Evolutionary conservation across 2,329 filamentous ascomycete species (phyloP).

Genomic region (Arthrobotrys pseudoclavata): DNA sequence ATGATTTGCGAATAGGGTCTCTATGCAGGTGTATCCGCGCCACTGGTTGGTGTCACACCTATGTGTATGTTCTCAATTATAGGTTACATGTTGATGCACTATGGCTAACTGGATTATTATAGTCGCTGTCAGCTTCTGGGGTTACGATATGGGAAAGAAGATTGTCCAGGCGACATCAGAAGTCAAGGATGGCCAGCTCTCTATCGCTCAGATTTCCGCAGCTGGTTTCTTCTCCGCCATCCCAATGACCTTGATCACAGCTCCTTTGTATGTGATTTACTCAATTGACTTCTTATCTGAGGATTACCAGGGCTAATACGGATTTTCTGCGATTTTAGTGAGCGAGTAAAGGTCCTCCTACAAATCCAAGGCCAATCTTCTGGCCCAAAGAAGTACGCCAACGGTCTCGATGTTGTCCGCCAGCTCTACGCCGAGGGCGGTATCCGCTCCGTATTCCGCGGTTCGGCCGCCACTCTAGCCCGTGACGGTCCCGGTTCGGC

Average conservation of each 20-base stretch:
- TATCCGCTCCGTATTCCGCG: slow-evolving; percentile 90
- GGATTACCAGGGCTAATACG: slow-evolving; percentile 11
- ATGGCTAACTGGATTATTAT: background rate
- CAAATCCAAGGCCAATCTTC: slow-evolving; percentile 95
- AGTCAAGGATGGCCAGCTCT: slow-evolving; percentile 76
- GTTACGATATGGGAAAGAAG: slow-evolving; percentile 94
- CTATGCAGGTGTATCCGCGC: slow-evolving; percentile 97
- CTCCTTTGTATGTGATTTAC: slow-evolving; percentile 81
- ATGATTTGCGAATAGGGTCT: slow-evolving; percentile 73
- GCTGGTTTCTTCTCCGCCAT: slow-evolving; percentile 98
- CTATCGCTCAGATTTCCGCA: slow-evolving; percentile 87
- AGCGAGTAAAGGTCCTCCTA: slow-evolving; percentile 97
- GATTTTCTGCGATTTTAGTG: slow-evolving; percentile 66
- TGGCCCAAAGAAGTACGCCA: slow-evolving; percentile 91
- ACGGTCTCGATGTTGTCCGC: slow-evolving; percentile 88
- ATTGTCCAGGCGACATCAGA: slow-evolving; percentile 79
- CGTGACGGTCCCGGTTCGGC: slow-evolving; percentile 93
- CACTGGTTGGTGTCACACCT: slow-evolving; percentile 93
- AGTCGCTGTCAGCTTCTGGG: slow-evolving; percentile 82
- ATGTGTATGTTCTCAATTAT: slow-evolving; percentile 81
- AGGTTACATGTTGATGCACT: background rate
- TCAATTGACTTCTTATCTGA: no score
- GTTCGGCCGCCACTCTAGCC: slow-evolving; percentile 88
- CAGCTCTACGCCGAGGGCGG: slow-evolving; percentile 94
- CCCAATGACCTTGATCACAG: slow-evolving; percentile 98